phyloP scores from a whole-genome alignment of 2,329 filamentous ascomycete species.

The Lasiodiplodia sp. region DNA sequence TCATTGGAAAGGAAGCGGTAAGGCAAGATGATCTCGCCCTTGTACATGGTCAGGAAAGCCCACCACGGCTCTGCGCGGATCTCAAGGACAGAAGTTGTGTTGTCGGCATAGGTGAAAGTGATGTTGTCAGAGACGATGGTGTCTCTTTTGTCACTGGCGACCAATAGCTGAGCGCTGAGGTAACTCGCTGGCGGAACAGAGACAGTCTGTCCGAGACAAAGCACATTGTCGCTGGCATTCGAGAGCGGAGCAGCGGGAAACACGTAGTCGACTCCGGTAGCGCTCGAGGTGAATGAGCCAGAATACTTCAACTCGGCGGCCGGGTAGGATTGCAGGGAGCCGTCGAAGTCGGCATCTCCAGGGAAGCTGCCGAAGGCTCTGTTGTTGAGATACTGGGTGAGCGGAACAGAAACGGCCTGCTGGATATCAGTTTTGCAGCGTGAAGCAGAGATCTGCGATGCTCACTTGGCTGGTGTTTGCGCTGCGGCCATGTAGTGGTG shows the following conservation, averaged over 20 bases:
- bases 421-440: background rate
- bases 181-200: constrained; percentile 43
- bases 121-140: constrained; percentile 51
- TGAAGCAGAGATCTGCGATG: too few species aligned
- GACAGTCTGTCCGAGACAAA: constrained; percentile 53
- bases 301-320: constrained; percentile 40
- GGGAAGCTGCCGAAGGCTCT: constrained; percentile 56
- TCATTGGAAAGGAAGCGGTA: constrained; percentile 48
- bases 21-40: constrained; percentile 52
- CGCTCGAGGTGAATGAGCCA: constrained; percentile 48
- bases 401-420: constrained; percentile 36
- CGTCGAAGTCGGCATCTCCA: constrained; percentile 57
- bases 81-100: constrained; percentile 50
- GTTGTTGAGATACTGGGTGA: constrained; percentile 55
- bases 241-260: constrained; percentile 51
- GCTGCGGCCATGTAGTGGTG: background rate
- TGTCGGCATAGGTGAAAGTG: constrained; percentile 54
- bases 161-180: constrained; percentile 54
- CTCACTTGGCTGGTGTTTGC: constrained; percentile 11
- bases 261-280: constrained; percentile 52
- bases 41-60: constrained; percentile 55
- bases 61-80: constrained; percentile 56
- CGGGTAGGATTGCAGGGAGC: constrained; percentile 53
- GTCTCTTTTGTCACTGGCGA: constrained; percentile 52
- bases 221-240: constrained; percentile 50